Evolutionary conservation across 495 filamentous ascomycete species (phyloP).

Genomic region (Neurospora sp.): DNA sequence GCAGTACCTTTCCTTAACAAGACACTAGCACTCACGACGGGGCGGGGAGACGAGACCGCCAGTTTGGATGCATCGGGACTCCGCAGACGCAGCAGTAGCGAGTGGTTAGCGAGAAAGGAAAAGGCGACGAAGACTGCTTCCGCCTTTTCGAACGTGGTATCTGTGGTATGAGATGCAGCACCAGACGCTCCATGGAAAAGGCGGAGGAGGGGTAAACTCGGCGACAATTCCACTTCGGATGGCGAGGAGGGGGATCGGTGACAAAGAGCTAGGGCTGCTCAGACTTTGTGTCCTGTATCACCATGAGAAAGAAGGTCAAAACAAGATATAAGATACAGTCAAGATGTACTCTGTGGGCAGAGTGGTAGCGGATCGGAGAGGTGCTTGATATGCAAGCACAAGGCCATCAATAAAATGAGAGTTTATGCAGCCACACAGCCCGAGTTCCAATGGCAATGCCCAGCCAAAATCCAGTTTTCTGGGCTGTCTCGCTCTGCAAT

Average conservation of each 20-base stretch:
- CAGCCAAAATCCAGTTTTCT: not conserved
- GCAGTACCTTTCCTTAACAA: not conserved
- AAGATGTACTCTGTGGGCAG: not conserved
- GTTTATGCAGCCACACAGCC: not conserved
- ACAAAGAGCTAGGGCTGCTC: not conserved
- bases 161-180: not conserved
- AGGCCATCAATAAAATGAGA: not conserved
- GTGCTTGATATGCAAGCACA: slow-evolving; percentile 5
- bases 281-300: not conserved
- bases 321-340: not conserved
- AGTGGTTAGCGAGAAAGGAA: not conserved
- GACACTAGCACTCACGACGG: slow-evolving; percentile 18
- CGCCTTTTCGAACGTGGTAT: not conserved
- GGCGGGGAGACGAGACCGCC: slow-evolving; percentile 16
- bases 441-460: not conserved
- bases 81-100: slow-evolving; percentile 1
- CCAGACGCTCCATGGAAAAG: not conserved
- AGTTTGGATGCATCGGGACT: slow-evolving; percentile 13
- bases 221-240: slow-evolving; percentile 9
- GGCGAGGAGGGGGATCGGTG: slow-evolving; percentile 13
- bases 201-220: not conserved
- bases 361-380: not conserved
- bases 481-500: not conserved
- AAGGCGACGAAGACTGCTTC: not conserved
- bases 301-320: not conserved